A percentile compares a stretch with the other conserved stretches of the same genome.
Conservation (phyloP, 169 alveolate genomes). For the Plasmodium relictum region DNA sequence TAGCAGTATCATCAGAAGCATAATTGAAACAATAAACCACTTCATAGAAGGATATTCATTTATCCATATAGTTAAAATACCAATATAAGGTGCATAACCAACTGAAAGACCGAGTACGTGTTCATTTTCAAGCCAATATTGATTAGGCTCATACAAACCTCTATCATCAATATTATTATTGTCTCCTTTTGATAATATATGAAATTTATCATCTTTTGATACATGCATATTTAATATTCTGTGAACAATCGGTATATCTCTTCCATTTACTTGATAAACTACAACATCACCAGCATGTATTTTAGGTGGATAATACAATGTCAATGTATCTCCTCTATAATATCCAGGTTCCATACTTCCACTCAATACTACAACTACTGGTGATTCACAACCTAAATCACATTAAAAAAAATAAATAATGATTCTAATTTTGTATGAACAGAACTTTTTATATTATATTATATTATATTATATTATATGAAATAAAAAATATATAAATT, state of each 20-base stretch:
- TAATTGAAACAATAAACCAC: constrained; percentile 73
- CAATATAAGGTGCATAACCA: constrained; percentile 92
- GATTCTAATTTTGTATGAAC: constrained; percentile 12
- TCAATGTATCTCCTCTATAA: constrained; percentile 94
- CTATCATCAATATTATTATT: constrained; percentile 94
- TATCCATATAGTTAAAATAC: constrained; percentile 92
- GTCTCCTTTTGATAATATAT: constrained; percentile 94
- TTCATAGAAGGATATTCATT: constrained; percentile 89
- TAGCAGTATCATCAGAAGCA: constrained; percentile 63
- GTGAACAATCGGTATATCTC: constrained; percentile 95
- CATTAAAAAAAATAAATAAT: background rate
- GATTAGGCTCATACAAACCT: constrained; percentile 90
- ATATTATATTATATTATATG: background rate
- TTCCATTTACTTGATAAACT: constrained; percentile 85
- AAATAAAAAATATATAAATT: background rate
- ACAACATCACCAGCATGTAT: constrained; percentile 84
- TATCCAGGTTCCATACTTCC: constrained; percentile 96
- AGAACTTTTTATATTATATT: too few species aligned
- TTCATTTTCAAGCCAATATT: constrained; percentile 89
- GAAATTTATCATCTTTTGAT: constrained; percentile 83
- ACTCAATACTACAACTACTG: constrained; percentile 94
- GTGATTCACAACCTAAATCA: constrained; percentile 89
- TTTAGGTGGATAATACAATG: constrained; percentile 83
- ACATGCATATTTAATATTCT: constrained; percentile 90
- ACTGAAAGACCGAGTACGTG: constrained; percentile 91